Evolutionary conservation across 306 rosid genomes (phyloP).

Genomic region (Cucurbita moschata): DNA sequence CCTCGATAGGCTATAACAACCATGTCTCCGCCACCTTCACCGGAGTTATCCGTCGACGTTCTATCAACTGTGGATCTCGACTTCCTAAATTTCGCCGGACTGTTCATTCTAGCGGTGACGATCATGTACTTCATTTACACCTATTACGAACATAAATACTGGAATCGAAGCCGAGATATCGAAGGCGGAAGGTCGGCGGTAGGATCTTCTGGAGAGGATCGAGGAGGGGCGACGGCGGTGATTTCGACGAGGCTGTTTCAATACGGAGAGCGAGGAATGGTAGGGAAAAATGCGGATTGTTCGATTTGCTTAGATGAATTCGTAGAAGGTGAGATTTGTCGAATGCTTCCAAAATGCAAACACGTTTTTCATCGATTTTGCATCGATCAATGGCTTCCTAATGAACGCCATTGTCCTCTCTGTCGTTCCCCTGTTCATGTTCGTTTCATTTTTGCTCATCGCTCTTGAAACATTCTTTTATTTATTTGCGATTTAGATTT

Average conservation of each 20-base stretch:
- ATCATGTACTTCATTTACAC: not conserved
- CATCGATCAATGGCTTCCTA: not conserved
- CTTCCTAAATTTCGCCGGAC: not conserved
- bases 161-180: not conserved
- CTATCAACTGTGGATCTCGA: not conserved
- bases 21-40: not conserved
- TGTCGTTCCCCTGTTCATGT: slow-evolving; percentile 1
- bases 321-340: not conserved
- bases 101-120: not conserved
- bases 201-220: not conserved
- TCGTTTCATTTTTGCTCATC: not conserved
- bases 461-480: not conserved
- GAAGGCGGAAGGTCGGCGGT: not conserved
- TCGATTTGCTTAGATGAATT: not conserved
- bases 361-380: not conserved
- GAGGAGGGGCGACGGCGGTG: not conserved
- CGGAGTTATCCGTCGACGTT: not conserved
- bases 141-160: not conserved
- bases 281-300: not conserved
- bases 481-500: not conserved
- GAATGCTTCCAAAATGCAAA: not conserved
- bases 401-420: not conserved
- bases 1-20: not conserved
- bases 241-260: not conserved
- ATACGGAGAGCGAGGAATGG: not conserved